Evolutionary conservation across 2,329 filamentous ascomycete genomes (phyloP), one percentile per base, ranked within the genome.

Genomic region (Pochonia chlamydosporia): DNA sequence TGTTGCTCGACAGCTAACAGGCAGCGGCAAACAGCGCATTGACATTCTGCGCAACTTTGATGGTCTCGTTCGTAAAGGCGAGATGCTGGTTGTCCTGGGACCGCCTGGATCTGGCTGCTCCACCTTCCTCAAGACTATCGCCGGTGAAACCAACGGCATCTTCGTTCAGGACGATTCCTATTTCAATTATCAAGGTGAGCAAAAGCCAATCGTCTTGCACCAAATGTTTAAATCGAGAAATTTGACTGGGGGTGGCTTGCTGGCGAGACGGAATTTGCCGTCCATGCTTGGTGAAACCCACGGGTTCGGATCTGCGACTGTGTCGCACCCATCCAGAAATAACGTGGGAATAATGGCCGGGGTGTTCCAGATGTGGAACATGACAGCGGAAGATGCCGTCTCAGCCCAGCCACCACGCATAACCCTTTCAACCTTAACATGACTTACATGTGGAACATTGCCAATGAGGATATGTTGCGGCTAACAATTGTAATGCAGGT

Each of bases 61-160:
- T 53, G 85, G 85, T 23, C 60, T 88, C 0, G 81, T 89, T 2
- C 73, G 79, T 59, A 79, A 78, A 51, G 85, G 85, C 37, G 85
- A 89, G 71, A 87, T 89, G 82, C 67, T 89, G 24, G 82, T 89
- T 14, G 85, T 89, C 3, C 73, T 89, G 28, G 85, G 85, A 14
- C 85, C 84, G 47, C 85, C 85, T 2, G 79, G 79, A 35, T 76
- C 78, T n/a, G 86, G 86, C 46, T 95, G 89, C 64, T 89, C 86
- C 14, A 95, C 89, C 2, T 84, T 95, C 53, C 73, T 95, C 49
- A 95, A 95, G 71, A 87, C 88, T 0, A 80, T 95, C 55, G 81
- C 88, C 3, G 89, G 89, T 50, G 88, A 95, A 66, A 88, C 85
- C 20, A 85, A 90, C 55, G 89, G 89, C 44, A 83, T 95, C 56